These are phyloP conservation scores for Diaporthe destruens DNA, from an alignment of 2,329 filamentous ascomycete genomes.

Conservation along the genomic window DNA sequence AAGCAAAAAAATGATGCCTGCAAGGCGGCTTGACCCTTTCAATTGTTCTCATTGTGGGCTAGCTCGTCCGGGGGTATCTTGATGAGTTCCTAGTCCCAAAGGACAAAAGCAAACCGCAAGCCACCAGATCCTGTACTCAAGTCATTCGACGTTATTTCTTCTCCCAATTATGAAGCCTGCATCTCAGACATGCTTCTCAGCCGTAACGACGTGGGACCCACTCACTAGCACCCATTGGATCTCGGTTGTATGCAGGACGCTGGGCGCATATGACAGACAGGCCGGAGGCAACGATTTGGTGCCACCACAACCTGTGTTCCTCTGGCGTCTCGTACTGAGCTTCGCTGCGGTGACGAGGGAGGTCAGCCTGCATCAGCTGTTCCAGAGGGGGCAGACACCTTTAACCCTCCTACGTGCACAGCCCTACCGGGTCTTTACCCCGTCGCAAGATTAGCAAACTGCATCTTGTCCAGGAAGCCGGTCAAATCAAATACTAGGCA, in stretches of 20 bases:
- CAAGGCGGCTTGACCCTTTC: neutral
- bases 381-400: slow-evolving; percentile 1
- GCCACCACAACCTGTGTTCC: neutral
- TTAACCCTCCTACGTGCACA: slow-evolving; percentile 16
- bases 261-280: slow-evolving; percentile 21
- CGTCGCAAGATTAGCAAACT: slow-evolving; percentile 34
- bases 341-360: slow-evolving; percentile 8
- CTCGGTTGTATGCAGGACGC: slow-evolving; percentile 20
- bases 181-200: slow-evolving; percentile 31
- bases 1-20: slow-evolving; percentile 11
- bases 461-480: slow-evolving; percentile 25
- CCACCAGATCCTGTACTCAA: slow-evolving; percentile 10
- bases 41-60: slow-evolving; percentile 10
- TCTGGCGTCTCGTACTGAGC: slow-evolving; percentile 15
- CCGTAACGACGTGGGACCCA: slow-evolving; percentile 25
- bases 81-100: slow-evolving; percentile 5
- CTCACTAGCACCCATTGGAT: slow-evolving; percentile 18
- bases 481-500: slow-evolving; percentile 8
- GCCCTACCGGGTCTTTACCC: slow-evolving; percentile 24
- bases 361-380: slow-evolving; percentile 8
- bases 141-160: slow-evolving; percentile 23
- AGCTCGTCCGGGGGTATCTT: slow-evolving; percentile 31
- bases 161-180: slow-evolving; percentile 28
- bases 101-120: neutral
- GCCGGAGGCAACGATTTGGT: slow-evolving; percentile 21